phyloP scores from a whole-genome alignment of 2,329 filamentous ascomycete species.

The Diaporthe velutina region DNA sequence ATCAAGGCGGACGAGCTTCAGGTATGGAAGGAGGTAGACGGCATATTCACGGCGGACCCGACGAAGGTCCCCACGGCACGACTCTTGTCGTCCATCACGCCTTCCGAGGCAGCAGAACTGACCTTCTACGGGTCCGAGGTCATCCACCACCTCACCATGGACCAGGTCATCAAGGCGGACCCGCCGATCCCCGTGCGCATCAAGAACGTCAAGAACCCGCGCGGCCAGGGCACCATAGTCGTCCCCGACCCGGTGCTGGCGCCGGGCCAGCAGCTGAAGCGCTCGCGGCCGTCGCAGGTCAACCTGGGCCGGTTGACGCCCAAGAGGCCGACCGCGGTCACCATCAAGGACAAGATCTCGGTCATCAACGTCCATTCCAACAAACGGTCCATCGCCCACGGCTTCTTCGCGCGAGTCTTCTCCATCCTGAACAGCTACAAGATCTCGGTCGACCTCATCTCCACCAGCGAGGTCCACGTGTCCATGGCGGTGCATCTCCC shows the following conservation, averaged over 20 bases:
- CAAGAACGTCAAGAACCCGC: conserved; percentile 92
- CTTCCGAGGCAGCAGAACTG: conserved; percentile 93
- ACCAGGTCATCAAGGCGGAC: conserved; percentile 88
- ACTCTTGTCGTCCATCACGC: conserved; percentile 89
- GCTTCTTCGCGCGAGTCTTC: conserved; percentile 95
- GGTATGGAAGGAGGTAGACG: conserved; percentile 98
- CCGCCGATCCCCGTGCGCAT: conserved; percentile 87
- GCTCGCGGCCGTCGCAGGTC: conserved; percentile 57
- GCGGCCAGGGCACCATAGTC: conserved; percentile 83
- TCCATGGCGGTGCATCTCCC: conserved; percentile 96
- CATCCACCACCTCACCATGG: conserved; percentile 99
- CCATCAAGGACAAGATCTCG: conserved; percentile 96
- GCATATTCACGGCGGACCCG: conserved; percentile 72
- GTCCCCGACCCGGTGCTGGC: conserved; percentile 77
- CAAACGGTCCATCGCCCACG: conserved; percentile 94
- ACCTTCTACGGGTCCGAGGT: conserved; percentile 96
- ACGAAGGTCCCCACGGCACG: conserved; percentile 93
- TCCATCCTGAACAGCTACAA: conserved; percentile 88
- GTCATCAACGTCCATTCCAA: conserved; percentile 99
- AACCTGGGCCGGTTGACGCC: conserved; percentile 66
- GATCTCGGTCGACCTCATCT: conserved; percentile 95
- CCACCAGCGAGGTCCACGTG: conserved; percentile 95
- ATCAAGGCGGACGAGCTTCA: conserved; percentile 90
- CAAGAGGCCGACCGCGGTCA: conserved; percentile 88
- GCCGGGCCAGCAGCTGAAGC: conserved; percentile 70